Conservation (phyloP, 805 yeast species). For the Kregervanrija fluxuum region DNA sequence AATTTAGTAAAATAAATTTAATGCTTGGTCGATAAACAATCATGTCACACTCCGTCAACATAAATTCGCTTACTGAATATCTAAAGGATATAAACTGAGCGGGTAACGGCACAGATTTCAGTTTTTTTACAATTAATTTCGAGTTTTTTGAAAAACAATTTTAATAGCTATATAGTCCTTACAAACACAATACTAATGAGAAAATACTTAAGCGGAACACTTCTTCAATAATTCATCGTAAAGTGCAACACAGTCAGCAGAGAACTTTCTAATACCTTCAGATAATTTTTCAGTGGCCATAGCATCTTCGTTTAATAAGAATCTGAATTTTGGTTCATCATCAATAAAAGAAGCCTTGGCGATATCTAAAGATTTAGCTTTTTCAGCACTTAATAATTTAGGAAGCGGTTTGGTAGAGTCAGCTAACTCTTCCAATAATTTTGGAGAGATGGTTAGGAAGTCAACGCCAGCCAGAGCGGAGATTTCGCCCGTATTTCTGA, state of each 20-base stretch:
- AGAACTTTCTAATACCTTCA: constrained; percentile 96
- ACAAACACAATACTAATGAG: background rate
- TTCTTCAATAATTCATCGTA: constrained; percentile 56
- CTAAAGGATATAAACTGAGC: no score
- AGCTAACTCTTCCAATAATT: constrained; percentile 78
- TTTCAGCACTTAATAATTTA: constrained; percentile 62
- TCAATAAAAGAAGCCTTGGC: constrained; percentile 75
- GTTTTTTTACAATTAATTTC: no score
- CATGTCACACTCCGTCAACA: no score
- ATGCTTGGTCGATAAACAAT: no score
- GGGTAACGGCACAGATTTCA: no score
- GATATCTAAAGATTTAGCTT: constrained; percentile 48
- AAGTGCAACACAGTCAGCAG: constrained; percentile 85
- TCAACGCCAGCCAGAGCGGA: constrained; percentile 96
- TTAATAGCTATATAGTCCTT: background rate
- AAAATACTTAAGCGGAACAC: constrained; percentile 25
- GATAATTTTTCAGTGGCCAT: constrained; percentile 98
- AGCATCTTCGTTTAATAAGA: constrained; percentile 86
- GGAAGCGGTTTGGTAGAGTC: constrained; percentile 78
- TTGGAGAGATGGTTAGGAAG: constrained; percentile 91
- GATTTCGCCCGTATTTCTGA: constrained; percentile 95
- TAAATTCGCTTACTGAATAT: no score
- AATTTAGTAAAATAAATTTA: no score
- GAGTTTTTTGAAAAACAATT: background rate
- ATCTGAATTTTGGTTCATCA: constrained; percentile 88